Conservation (phyloP, 1,284 basidiomycete species). For the Austropuccinia psidii region DNA sequence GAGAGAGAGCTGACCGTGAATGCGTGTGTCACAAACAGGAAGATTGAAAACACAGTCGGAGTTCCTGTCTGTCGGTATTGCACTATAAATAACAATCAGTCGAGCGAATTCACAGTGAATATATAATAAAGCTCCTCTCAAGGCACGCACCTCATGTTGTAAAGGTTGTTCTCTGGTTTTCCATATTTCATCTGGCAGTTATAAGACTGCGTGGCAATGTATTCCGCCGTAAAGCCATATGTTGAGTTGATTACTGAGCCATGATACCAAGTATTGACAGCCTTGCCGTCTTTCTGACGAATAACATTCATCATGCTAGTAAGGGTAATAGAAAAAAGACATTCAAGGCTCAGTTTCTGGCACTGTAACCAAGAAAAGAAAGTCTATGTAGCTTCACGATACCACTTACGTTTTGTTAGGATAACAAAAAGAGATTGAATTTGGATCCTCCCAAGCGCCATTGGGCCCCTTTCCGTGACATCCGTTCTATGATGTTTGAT, state of each 20-base stretch:
- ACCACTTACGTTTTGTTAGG: conserved; percentile 30
- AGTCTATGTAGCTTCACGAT: not conserved
- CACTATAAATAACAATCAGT: not conserved
- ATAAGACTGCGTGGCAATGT: conserved; percentile 27
- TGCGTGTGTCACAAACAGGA: conserved; percentile 28
- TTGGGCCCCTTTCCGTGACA: conserved; percentile 29
- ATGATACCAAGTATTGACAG: conserved; percentile 27
- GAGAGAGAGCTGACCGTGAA: not conserved
- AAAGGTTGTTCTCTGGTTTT: conserved; percentile 10
- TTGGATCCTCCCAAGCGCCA: conserved; percentile 27
- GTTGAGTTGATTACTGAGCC: conserved; percentile 25
- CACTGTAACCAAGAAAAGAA: not conserved
- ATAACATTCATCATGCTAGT: conserved; percentile 28
- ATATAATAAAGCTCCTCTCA: not conserved
- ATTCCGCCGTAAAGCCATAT: conserved; percentile 31
- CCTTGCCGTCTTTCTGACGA: not conserved
- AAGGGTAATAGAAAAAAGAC: not conserved
- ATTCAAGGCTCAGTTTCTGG: not conserved
- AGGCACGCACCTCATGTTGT: conserved; percentile 12
- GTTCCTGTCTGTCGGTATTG: conserved; percentile 19
- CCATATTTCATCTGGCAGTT: conserved; percentile 22
- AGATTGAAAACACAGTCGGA: conserved; percentile 18
- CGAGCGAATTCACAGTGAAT: not conserved
- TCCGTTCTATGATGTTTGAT: conserved; percentile 3
- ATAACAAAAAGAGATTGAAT: conserved; percentile 24